phyloP scores from a whole-genome alignment of 805 yeast genomes.

The Ogataea methanolica region DNA sequence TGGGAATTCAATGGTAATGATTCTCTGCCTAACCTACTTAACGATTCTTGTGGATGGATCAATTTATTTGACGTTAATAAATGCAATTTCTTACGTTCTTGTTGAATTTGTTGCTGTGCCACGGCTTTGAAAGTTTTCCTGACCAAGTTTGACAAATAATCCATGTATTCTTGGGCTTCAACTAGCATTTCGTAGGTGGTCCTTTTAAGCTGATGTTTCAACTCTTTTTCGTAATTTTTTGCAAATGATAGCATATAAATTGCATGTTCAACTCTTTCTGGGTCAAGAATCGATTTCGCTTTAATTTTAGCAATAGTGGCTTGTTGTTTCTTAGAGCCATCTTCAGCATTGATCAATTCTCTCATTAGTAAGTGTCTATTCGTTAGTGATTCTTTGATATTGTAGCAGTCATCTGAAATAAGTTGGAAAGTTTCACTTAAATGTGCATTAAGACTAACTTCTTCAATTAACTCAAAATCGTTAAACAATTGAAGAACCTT shows the following conservation, averaged over 20 bases:
- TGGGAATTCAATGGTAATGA: conserved; percentile 35
- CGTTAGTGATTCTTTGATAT: conserved; percentile 87
- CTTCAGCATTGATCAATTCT: conserved; percentile 77
- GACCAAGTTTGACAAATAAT: conserved; percentile 48
- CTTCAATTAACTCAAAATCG: conserved; percentile 69
- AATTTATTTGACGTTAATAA: conserved; percentile 58
- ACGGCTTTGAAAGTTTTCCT: conserved; percentile 50
- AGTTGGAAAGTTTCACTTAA: conserved; percentile 70
- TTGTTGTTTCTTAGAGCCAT: conserved; percentile 64
- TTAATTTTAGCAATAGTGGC: conserved; percentile 68
- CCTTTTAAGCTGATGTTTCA: conserved; percentile 73
- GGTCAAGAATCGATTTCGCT: conserved; percentile 70
- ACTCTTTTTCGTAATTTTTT: conserved; percentile 65
- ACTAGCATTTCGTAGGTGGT: conserved; percentile 81
- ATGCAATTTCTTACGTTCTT: conserved; percentile 74
- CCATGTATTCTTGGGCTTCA: conserved; percentile 60
- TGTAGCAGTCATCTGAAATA: conserved; percentile 70
- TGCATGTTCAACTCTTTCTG: conserved; percentile 88
- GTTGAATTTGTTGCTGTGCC: conserved; percentile 71
- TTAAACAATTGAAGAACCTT: conserved; percentile 66
- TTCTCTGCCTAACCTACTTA: conserved; percentile 79
- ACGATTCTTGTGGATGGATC: conserved; percentile 30
- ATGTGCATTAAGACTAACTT: conserved; percentile 66
- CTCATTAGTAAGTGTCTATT: conserved; percentile 91
- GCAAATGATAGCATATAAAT: conserved; percentile 75